Evolutionary conservation across 1,284 basidiomycete genomes (phyloP), one percentile per base, ranked within the genome.

Genomic region (Apiotrichum veenhuisii): DNA sequence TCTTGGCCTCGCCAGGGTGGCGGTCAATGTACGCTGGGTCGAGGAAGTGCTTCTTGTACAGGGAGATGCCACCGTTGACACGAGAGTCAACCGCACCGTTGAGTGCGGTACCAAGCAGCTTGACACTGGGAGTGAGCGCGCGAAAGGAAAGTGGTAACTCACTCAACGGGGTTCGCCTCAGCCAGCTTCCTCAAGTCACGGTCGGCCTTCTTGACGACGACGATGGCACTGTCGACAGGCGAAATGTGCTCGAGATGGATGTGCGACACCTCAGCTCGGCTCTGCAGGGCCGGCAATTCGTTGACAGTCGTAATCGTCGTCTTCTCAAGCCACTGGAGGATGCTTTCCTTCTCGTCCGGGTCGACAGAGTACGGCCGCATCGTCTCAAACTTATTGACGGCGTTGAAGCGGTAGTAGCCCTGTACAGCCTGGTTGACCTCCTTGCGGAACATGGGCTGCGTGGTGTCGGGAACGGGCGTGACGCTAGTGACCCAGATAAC

Each of bases 401-500:
- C 86, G 68, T 90, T 92, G 63, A 50, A 44, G 38, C 62, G 52
- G 54, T 64, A 68, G 74, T 97, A 97, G 8, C 82, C 84, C 47
- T 88, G 83, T 47, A 97, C 86, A 20, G 87, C 82, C 11, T 85
- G 78, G 7, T 90, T 86, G 5, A 95, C 89, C 64, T 91, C 88
- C 64, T 90, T 91, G 3, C 84, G 86, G 75, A 98, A 94, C 52
- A 96, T 85, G 0, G 89, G 83, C 2, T 85, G 79, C 3, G 83
- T 78, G 14, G 85, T 84, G 71, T 96, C 86, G 0, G 92, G 90
- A 67, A 97, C 91, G 0, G 94, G 91, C 14, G 79, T 81, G 33
- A 95, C 89, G 1, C 88, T 82, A 1, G 86, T 91, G 67, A 94
- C 88, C 76, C 96, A 93, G 54, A 95, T 89, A 70, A 87, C 89